Conservation (phyloP, 2,329 filamentous ascomycete species). For the Pseudogymnoascus pannorum region DNA sequence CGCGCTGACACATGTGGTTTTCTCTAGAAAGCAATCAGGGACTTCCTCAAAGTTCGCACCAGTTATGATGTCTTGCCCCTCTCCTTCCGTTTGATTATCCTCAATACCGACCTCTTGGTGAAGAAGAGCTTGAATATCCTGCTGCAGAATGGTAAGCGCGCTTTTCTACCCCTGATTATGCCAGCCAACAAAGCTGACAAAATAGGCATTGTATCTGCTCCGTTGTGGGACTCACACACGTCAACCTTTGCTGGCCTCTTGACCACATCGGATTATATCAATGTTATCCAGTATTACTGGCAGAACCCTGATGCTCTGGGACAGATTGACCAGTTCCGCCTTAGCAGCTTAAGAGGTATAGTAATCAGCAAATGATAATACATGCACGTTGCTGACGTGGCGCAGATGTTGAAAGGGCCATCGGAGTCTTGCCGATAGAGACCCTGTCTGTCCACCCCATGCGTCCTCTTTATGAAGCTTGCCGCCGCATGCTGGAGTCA, state of each 20-base stretch:
- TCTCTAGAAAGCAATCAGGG: conserved; percentile 74
- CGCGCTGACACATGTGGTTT: neutral
- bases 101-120: conserved; percentile 90
- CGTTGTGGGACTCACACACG: conserved; percentile 89
- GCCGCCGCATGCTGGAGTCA: conserved; percentile 87
- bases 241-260: conserved; percentile 91
- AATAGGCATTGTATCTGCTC: conserved; percentile 90
- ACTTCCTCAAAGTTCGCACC: conserved; percentile 91
- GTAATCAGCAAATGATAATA: conserved; percentile 13
- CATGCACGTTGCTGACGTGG: conserved; percentile 13
- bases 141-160: conserved; percentile 77
- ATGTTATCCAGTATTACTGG: conserved; percentile 98
- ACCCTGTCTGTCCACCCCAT: conserved; percentile 94
- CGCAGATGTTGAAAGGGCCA: conserved; percentile 87
- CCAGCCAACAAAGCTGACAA: conserved; percentile 15
- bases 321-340: conserved; percentile 85
- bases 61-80: conserved; percentile 97
- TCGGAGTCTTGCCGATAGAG: conserved; percentile 84
- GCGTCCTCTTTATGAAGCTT: conserved; percentile 87
- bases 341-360: conserved; percentile 83
- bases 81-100: conserved; percentile 89
- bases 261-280: conserved; percentile 96
- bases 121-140: conserved; percentile 96
- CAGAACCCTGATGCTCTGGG: conserved; percentile 87
- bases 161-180: neutral